Base-by-base conservation (phyloP, 225 moss, liverwort and hornwort species). In the Sphagnum contortum region DNA sequence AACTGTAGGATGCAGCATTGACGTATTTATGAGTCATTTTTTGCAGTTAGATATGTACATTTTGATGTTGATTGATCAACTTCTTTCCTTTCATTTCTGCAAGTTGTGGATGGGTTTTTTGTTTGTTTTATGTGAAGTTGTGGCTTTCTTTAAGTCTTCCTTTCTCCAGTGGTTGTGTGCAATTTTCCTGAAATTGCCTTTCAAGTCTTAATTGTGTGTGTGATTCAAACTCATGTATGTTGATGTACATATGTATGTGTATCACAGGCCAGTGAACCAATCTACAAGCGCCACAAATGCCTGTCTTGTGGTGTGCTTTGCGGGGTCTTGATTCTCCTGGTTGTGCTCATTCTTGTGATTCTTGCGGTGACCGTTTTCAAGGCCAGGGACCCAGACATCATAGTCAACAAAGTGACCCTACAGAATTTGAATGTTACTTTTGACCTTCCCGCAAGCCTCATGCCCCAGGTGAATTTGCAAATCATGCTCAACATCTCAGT, bases 331-430 rank as follows among this genome's bases (percentile, higher is more conserved):
- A 12, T 57, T 5, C 45, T 65, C 7, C 29, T 64, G 8, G 4
- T 80, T 5, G 48, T 76, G 51, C 66, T 83, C 5, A 49, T 80
- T 29, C 59, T 80, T 59, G 52, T 87, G 12, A 71, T 83, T 47
- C 68, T 87, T 47, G 71, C 65, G 14, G 75, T 87, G 71, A 83
- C 83, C 2, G 70, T 60, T n/a, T 83, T 87, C 75, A 87, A 87
- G 60, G 67, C 77, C 13, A 82, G 68, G 57, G 73, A 87, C 14
- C 87, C 87, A 3, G 72, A 64, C 3, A 77, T 87, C 61, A 79
- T 4, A 4, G 77, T 82, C 44, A 80, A 72, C 3, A 76, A 77
- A 14, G 72, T 80, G 70, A 61, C 71, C 5, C 61, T 87, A 6
- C 48, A 83, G 49, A 82, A 72, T 63, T 64, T 87, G 48, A 61